Percentiles rank a stretch among this genome's conserved stretches.
phyloP scores from a whole-genome alignment of 768 basidiomycete species.

The Rhizopogon sp. region DNA sequence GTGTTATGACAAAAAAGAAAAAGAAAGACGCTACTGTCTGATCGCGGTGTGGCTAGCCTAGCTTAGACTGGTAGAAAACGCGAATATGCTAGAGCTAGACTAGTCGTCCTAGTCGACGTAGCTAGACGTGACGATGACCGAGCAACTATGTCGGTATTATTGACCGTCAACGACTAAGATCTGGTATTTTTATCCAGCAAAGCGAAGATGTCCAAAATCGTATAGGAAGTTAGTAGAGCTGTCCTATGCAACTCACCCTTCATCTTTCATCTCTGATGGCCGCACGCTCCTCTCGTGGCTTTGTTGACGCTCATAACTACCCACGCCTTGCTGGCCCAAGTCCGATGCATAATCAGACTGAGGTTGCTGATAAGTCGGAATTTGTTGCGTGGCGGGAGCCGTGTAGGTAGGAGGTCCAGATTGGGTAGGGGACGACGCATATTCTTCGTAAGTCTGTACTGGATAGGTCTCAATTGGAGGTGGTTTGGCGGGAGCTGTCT shows the following conservation, averaged over 20 bases:
- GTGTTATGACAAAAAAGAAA: slow-evolving; percentile 54
- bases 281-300: slow-evolving; percentile 63
- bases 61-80: slow-evolving; percentile 71
- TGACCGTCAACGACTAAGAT: slow-evolving; percentile 22
- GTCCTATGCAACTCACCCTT: slow-evolving; percentile 74
- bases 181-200: slow-evolving; percentile 19
- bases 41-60: slow-evolving; percentile 56
- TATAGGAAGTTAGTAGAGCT: not conserved
- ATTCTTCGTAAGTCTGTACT: slow-evolving; percentile 14
- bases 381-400: slow-evolving; percentile 55
- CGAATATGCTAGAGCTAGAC: slow-evolving; percentile 73
- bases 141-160: slow-evolving; percentile 35
- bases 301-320: slow-evolving; percentile 36
- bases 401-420: slow-evolving; percentile 31
- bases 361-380: slow-evolving; percentile 74
- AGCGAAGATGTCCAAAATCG: slow-evolving; percentile 7
- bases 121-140: slow-evolving; percentile 35
- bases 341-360: slow-evolving; percentile 43
- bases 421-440: slow-evolving; percentile 2
- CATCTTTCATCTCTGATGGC: slow-evolving; percentile 93
- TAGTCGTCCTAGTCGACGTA: slow-evolving; percentile 56
- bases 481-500: slow-evolving; percentile 6
- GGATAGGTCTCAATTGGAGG: slow-evolving; percentile 7
- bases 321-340: slow-evolving; percentile 23
- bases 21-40: slow-evolving; percentile 73